Conservation (phyloP, 2,329 filamentous ascomycete species). For the Raffaelea ambrosiae region DNA sequence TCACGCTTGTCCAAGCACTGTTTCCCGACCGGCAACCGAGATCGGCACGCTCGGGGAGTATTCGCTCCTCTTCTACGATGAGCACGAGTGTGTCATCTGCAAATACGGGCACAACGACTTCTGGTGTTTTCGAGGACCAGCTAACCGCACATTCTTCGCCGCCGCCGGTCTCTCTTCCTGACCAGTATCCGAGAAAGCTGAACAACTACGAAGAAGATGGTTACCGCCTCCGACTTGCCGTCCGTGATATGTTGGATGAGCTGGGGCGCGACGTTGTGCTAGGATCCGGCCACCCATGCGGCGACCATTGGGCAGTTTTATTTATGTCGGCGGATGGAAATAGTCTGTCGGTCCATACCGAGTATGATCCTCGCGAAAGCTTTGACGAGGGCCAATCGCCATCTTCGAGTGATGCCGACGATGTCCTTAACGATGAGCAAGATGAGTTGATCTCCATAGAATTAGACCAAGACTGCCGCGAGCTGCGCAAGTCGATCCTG, state of each 20-base stretch:
- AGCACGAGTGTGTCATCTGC: constrained; percentile 67
- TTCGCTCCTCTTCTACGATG: constrained; percentile 59
- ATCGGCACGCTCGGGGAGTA: constrained; percentile 52
- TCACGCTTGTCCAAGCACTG: constrained; percentile 72
- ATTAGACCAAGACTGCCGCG: constrained; percentile 71
- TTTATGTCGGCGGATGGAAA: constrained; percentile 70
- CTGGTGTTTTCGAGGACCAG: constrained; percentile 52
- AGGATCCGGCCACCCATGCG: constrained; percentile 67
- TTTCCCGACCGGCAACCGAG: constrained; percentile 66
- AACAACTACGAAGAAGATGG: constrained; percentile 56
- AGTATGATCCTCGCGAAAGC: neutral
- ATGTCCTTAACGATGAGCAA: constrained; percentile 43
- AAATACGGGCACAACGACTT: constrained; percentile 60
- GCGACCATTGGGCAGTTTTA: constrained; percentile 74
- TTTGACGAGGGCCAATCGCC: constrained; percentile 54
- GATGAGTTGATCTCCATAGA: constrained; percentile 61
- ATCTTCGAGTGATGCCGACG: constrained; percentile 52
- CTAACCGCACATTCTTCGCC: constrained; percentile 45
- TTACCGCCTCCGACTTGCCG: constrained; percentile 54
- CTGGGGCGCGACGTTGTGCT: constrained; percentile 56
- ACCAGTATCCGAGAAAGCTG: constrained; percentile 32
- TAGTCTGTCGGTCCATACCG: constrained; percentile 49
- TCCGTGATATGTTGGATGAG: constrained; percentile 62
- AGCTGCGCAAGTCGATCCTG: constrained; percentile 69
- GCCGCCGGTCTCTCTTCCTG: constrained; percentile 20